A percentile compares a stretch with the other conserved stretches of the same genome.
phyloP scores from a whole-genome alignment of 2,329 filamentous ascomycete species.

The Venturia effusa region DNA sequence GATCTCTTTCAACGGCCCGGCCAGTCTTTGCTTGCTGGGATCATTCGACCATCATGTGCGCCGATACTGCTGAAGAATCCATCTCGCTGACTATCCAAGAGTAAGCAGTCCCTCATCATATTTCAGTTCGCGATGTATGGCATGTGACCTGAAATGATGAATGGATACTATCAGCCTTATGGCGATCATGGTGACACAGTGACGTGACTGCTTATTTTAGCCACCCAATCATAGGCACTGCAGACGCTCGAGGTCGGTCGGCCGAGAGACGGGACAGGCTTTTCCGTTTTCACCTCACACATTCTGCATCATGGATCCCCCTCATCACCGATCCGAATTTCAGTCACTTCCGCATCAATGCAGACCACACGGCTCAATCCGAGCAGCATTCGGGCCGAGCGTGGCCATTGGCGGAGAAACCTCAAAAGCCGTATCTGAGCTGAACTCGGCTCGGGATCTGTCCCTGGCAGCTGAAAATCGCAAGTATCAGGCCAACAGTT shows the following conservation, averaged over 20 bases:
- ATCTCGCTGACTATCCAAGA: too few species aligned
- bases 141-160: neutral
- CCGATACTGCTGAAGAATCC: too few species aligned
- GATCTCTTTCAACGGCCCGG: too few species aligned
- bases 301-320: neutral
- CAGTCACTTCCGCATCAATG: neutral
- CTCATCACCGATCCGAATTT: neutral
- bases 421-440: too few species aligned
- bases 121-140: too few species aligned
- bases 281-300: neutral
- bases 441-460: neutral
- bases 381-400: neutral
- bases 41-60: too few species aligned
- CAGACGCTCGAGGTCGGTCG: neutral
- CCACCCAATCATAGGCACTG: neutral
- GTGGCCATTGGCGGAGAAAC: neutral
- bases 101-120: too few species aligned
- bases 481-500: neutral
- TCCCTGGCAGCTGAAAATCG: neutral
- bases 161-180: neutral
- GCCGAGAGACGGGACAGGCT: too few species aligned
- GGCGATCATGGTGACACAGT: neutral
- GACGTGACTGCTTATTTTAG: neutral
- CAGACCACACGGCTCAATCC: too few species aligned
- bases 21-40: too few species aligned